Conservation (phyloP, 805 yeast species). For the Kurtzmaniella fragi region DNA sequence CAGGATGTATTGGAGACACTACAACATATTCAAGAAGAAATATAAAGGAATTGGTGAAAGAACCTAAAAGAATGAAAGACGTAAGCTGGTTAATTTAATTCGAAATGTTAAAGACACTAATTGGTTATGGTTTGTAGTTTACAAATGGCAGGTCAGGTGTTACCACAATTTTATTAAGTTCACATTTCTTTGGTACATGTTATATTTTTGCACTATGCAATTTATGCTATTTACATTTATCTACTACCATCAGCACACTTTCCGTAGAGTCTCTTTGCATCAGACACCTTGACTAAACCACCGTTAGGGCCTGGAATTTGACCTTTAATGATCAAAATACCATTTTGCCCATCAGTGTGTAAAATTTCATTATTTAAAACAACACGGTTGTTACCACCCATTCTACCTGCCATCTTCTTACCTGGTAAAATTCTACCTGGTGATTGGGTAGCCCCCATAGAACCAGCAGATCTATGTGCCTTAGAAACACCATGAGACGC, state of each 20-base stretch:
- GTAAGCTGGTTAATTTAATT: no score
- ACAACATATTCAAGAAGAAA: neutral
- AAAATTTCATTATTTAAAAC: conserved; percentile 71
- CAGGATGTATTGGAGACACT: no score
- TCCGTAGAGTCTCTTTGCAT: conserved; percentile 59
- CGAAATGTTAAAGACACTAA: no score
- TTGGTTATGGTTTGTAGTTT: no score
- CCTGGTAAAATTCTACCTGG: conserved; percentile 97
- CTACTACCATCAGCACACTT: conserved; percentile 14
- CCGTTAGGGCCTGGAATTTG: conserved; percentile 88
- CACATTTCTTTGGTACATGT: neutral
- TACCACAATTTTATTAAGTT: no score
- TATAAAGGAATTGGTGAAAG: neutral
- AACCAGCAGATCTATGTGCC: conserved; percentile 95
- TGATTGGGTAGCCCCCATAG: conserved; percentile 90
- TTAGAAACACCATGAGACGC: conserved; percentile 95
- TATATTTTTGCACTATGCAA: neutral
- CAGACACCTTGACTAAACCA: conserved; percentile 66
- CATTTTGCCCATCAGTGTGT: conserved; percentile 75
- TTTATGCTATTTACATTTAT: conserved; percentile 3
- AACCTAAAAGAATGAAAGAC: neutral
- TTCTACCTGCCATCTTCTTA: conserved; percentile 96
- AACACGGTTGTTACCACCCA: conserved; percentile 78
- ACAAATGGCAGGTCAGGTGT: no score
- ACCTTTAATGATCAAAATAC: conserved; percentile 81